Evolutionary conservation across 2,329 filamentous ascomycete species (phyloP).

Genomic region (Arthrinium puccinioides): DNA sequence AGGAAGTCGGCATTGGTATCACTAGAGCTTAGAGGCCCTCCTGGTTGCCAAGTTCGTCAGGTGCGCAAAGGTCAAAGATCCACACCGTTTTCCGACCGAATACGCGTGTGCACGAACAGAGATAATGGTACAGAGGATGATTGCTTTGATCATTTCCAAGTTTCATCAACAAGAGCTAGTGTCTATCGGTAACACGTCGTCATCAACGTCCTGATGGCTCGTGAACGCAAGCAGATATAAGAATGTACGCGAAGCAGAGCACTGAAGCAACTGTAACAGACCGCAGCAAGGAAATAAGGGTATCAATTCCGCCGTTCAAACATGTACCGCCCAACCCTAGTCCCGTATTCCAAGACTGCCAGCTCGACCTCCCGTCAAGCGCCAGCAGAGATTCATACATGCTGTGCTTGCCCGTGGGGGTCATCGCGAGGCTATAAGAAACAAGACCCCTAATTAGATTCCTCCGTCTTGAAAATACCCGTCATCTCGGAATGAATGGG

Average conservation of each 20-base stretch:
- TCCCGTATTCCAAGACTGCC: constrained; percentile 12
- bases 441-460: constrained; percentile 10
- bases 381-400: neutral
- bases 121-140: too few relatives aligned
- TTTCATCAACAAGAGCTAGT: neutral
- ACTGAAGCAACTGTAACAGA: neutral
- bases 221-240: neutral
- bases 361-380: constrained; percentile 5
- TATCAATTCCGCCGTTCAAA: constrained; percentile 17
- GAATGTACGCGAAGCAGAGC: neutral
- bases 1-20: too few relatives aligned
- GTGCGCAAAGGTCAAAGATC: too few relatives aligned
- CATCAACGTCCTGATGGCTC: neutral
- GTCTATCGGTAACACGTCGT: neutral
- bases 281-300: constrained; percentile 7
- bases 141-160: too few relatives aligned
- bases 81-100: too few relatives aligned
- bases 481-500: constrained; percentile 26
- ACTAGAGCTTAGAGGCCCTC: too few relatives aligned
- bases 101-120: too few relatives aligned
- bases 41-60: too few relatives aligned
- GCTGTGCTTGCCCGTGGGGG: constrained; percentile 5
- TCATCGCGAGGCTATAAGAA: constrained; percentile 7
- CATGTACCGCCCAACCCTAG: constrained; percentile 8
- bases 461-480: constrained; percentile 22